Evolutionary conservation across 495 filamentous ascomycete species (phyloP), one percentile per base, ranked within the genome.

Genomic region (Penicillium longicatenatum): DNA sequence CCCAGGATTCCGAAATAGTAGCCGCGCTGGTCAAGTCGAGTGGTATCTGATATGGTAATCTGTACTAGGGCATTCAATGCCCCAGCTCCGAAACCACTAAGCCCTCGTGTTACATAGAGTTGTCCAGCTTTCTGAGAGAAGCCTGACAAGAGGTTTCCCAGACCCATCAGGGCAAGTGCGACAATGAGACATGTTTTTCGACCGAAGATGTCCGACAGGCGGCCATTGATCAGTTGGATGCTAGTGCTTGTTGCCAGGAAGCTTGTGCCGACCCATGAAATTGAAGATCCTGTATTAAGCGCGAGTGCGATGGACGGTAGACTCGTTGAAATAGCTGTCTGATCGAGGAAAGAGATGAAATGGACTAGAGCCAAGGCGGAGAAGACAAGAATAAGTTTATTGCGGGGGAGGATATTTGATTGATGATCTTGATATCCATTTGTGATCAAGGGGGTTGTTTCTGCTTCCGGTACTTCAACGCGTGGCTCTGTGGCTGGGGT

Each of bases 1-100:
- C 76, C 75, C 17, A 81, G 54, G 22, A 79, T 76, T 3, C 77
- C 79, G 61, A 75, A 69, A 47, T 79, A 82, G 50, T 78, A 75
- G 4, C 78, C 79, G 35, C 79, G 61, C 48, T 82, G 69, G 31
- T 77, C 57, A 26, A 82, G 57, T 8, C 70, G 71, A 3, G 74
- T 74, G 14, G 78, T 70, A 47, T 82, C 79, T 12, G 20, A 37
- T 47, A 70, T 72, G 16, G 74, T 72, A 41, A 80, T 77, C 43
- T 71, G 68, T 1, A 66, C 58, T 12, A 70, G 53, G 1, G 59
- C 51, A 41, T 58, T 70, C 30, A 69, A 54, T 3, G 42, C 56
- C 17, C 65, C 65, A 30, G 35, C 60, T 8, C 62, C 65, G 3
- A 70, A 9, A 4, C 67, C 65, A 26, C 39, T 53, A 12, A 70